Evolutionary conservation across 352 stramenopile genomes (phyloP).

Genomic region (Halophytophthora polymorphica): DNA sequence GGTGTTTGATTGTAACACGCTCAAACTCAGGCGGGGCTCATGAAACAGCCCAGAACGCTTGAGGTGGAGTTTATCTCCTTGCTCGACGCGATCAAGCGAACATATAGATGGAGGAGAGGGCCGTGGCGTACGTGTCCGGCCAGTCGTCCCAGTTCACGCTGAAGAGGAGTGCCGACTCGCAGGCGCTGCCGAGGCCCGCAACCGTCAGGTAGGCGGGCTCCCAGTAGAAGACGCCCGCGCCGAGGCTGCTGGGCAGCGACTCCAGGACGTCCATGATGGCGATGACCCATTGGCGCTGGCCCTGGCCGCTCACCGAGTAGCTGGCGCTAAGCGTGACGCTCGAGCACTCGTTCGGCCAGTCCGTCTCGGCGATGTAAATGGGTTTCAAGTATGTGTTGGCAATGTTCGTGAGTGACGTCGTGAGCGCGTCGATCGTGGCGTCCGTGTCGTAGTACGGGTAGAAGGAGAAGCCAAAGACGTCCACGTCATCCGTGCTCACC

Average conservation of each 20-base stretch:
- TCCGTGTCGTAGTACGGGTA: constrained; percentile 29
- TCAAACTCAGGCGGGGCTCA: too few relatives aligned
- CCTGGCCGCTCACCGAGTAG: constrained; percentile 18
- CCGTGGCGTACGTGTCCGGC: constrained; percentile 20
- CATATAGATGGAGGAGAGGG: constrained; percentile 24
- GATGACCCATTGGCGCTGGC: constrained; percentile 25
- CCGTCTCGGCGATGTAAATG: constrained; percentile 31
- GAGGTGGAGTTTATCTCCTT: neutral
- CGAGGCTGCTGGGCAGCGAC: constrained; percentile 18
- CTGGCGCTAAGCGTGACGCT: constrained; percentile 23
- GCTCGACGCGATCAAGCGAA: constrained; percentile 5
- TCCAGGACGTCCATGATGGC: constrained; percentile 25
- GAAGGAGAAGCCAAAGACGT: constrained; percentile 31
- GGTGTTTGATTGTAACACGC: too few relatives aligned
- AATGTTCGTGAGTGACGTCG: constrained; percentile 20
- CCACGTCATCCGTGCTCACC: constrained; percentile 22
- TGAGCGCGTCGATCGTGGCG: constrained; percentile 25
- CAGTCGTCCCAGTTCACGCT: constrained; percentile 27
- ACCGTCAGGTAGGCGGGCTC: constrained; percentile 29
- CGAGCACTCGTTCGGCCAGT: constrained; percentile 27
- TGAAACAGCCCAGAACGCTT: too few relatives aligned
- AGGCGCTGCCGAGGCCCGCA: constrained; percentile 23
- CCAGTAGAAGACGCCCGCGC: constrained; percentile 35
- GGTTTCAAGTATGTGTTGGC: constrained; percentile 30
- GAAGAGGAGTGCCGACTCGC: constrained; percentile 28